These are phyloP conservation scores for Mortierella claussenii DNA, from an alignment of 192 early-diverging fungal species.

Conservation along the genomic window DNA sequence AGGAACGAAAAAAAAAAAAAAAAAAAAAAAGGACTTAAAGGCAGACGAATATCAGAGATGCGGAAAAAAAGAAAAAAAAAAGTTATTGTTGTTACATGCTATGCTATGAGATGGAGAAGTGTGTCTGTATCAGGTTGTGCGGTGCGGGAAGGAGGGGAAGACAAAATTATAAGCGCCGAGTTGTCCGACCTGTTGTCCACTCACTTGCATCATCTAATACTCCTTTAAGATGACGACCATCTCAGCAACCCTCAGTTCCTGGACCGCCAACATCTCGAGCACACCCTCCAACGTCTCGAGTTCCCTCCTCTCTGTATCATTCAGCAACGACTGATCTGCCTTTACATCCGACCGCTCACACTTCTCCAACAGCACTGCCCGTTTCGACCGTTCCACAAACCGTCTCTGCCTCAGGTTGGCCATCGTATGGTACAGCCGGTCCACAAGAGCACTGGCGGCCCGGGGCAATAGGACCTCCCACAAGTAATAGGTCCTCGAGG, in stretches of 20 bases:
- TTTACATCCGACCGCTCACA: constrained; percentile 73
- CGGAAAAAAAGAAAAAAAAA: too few relatives aligned
- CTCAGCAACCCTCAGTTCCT: constrained; percentile 55
- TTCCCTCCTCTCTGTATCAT: constrained; percentile 60
- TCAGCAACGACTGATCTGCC: constrained; percentile 62
- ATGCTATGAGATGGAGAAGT: too few relatives aligned
- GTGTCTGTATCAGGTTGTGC: too few relatives aligned
- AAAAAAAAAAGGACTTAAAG: too few relatives aligned
- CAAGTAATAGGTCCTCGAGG: constrained; percentile 78
- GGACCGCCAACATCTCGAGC: constrained; percentile 61
- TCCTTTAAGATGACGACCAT: constrained; percentile 59
- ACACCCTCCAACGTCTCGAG: constrained; percentile 52
- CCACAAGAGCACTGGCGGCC: constrained; percentile 59
- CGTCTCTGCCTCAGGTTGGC: constrained; percentile 65
- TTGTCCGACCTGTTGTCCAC: too few relatives aligned
- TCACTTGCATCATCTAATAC: too few relatives aligned
- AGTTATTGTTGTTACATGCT: too few relatives aligned
- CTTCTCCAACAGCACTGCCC: constrained; percentile 68
- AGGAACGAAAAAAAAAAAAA: too few relatives aligned
- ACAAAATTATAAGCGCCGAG: too few relatives aligned
- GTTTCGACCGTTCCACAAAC: constrained; percentile 57
- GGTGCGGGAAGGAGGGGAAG: too few relatives aligned
- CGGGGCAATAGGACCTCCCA: constrained; percentile 70
- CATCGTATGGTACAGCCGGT: constrained; percentile 65
- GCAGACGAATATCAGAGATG: too few relatives aligned